phyloP scores from a whole-genome alignment of 345 rosid genomes.

The Syzygium aqueum region DNA sequence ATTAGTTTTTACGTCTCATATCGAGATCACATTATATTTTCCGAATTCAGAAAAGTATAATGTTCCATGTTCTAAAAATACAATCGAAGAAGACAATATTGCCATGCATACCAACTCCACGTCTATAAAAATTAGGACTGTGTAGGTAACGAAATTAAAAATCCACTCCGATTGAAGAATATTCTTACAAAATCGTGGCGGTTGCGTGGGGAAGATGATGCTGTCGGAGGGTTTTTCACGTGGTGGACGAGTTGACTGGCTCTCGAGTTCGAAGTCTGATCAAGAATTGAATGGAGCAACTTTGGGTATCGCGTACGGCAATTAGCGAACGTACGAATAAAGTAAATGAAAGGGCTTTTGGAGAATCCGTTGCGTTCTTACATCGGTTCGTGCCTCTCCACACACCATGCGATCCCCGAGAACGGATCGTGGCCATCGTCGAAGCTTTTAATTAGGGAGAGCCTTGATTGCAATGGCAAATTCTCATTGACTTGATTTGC shows the following conservation, averaged over 20 bases:
- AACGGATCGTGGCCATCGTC: neutral
- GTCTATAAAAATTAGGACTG: neutral
- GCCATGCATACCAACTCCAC: too few species aligned
- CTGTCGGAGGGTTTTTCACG: neutral
- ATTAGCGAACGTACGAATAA: neutral
- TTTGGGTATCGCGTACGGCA: neutral
- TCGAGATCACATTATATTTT: too few species aligned
- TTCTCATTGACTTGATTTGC: neutral
- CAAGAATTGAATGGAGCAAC: neutral
- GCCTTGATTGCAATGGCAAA: too few species aligned
- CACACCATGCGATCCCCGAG: neutral
- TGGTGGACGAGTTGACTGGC: neutral
- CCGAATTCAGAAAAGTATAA: too few species aligned
- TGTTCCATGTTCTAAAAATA: too few species aligned
- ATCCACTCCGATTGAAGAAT: neutral
- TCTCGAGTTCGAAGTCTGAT: neutral
- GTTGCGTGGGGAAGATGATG: neutral
- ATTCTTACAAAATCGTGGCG: too few species aligned
- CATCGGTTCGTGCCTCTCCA: neutral
- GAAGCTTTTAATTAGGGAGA: neutral
- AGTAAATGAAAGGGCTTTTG: neutral
- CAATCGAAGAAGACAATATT: too few species aligned
- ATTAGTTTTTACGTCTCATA: too few species aligned
- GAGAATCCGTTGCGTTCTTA: neutral
- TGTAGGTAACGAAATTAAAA: neutral